Base-by-base conservation (phyloP, 106 monocot species). In the Posidonia australis region DNA sequence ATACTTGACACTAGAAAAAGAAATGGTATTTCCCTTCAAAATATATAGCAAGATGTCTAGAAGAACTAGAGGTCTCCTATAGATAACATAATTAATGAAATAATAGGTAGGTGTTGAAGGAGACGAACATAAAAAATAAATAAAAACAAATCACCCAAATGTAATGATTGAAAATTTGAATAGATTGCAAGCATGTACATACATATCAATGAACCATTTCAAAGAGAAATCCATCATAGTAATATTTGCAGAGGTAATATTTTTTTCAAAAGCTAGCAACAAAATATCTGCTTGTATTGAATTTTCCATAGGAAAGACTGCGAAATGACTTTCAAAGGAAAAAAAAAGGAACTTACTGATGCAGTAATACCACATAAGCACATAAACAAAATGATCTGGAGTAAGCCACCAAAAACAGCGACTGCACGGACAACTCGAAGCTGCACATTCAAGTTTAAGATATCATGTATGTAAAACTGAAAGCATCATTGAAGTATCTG, bases 361-460 rank as follows among this genome's bases (percentile, higher is more conserved):
- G 90, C 86, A 69, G 76, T 78, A 59, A 84, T 72, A 36, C 94
- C 94, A 80, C 82, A 86, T 67, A 96, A 78, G 71, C 79, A 96
- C 84, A 96, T 96, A 67, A 96, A 96, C 29, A 96, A 57, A 52
- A 84, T 70, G 62, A 96, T 90, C 73, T 96, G 94, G 31, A 96
- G 80, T 24, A 96, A 66, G 18, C 94, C 94, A 46, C 94, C 94
- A 27, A 96, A 72, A 71, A 96, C 80, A 84, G 94, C 94, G 78
- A 96, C 90, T 45, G 94, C 90, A 42, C 94, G 86, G 57, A 96
- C 94, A 65, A 96, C 80, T 27, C 83, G 89, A 53, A 96, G 79
- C 94, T 96, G 82, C 46, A 62, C 32, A 64, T 62, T 20, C 19
- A 42, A 9, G 7, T 12, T 41, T 49, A 19, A 49, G 14, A 12